Evolutionary conservation across 257 asterid species (phyloP).

Genomic region (Fraxinus excelsior): DNA sequence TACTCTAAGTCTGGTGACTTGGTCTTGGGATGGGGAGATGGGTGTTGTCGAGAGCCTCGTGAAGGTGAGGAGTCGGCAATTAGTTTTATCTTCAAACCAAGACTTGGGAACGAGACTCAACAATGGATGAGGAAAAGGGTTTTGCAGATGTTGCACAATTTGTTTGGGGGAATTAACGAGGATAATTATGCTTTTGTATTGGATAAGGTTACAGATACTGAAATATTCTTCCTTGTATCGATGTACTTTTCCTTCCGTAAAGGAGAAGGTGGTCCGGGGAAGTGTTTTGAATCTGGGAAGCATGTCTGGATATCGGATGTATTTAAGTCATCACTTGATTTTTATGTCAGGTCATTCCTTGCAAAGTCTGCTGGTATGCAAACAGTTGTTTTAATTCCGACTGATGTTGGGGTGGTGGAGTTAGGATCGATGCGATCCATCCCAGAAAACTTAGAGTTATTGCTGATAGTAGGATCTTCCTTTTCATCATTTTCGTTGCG

Average conservation of each 20-base stretch:
- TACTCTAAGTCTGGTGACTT: slow-evolving; percentile 81
- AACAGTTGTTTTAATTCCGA: slow-evolving; percentile 81
- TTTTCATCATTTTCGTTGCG: slow-evolving; percentile 56
- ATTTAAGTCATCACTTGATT: slow-evolving; percentile 49
- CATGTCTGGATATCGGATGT: slow-evolving; percentile 72
- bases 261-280: slow-evolving; percentile 93
- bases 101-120: slow-evolving; percentile 71
- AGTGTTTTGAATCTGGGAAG: slow-evolving; percentile 64
- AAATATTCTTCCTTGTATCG: slow-evolving; percentile 92
- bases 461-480: slow-evolving; percentile 54
- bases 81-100: slow-evolving; percentile 47
- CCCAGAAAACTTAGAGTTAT: slow-evolving; percentile 63
- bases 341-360: slow-evolving; percentile 77
- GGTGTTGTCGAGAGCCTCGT: slow-evolving; percentile 86
- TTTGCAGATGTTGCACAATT: slow-evolving; percentile 67
- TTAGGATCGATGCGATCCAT: slow-evolving; percentile 78
- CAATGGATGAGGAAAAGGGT: slow-evolving; percentile 92
- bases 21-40: slow-evolving; percentile 98
- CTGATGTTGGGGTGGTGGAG: slow-evolving; percentile 88
- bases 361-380: slow-evolving; percentile 90
- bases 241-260: slow-evolving; percentile 89
- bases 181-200: slow-evolving; percentile 82
- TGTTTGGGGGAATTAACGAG: slow-evolving; percentile 80
- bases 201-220: slow-evolving; percentile 93
- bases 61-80: slow-evolving; percentile 70